Conservation (phyloP, 495 filamentous ascomycete genomes). For the Trichoderma asperelloides region DNA sequence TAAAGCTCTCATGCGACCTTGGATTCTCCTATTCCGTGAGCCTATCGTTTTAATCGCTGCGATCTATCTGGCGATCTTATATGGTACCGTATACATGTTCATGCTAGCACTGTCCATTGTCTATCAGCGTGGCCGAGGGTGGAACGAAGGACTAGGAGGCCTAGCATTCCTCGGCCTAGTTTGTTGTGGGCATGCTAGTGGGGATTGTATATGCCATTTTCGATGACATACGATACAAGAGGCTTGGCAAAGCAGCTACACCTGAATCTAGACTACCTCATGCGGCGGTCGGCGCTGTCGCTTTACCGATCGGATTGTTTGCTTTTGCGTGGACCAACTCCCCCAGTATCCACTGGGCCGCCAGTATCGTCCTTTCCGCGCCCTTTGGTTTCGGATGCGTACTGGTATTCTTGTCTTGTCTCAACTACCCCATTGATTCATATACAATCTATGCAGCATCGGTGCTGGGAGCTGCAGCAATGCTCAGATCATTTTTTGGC, state of each 20-base stretch:
- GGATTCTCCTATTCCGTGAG: constrained; percentile 62
- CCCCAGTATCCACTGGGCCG: constrained; percentile 56
- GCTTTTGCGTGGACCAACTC: constrained; percentile 65
- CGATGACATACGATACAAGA: constrained; percentile 48
- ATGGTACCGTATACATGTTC: constrained; percentile 71
- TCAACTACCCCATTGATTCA: constrained; percentile 64
- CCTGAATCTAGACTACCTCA: constrained; percentile 66
- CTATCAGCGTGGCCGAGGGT: constrained; percentile 56
- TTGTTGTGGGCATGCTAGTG: constrained; percentile 52
- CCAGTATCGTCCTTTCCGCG: constrained; percentile 52
- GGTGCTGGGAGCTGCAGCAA: constrained; percentile 58
- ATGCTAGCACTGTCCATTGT: constrained; percentile 72
- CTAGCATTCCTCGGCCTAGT: constrained; percentile 63
- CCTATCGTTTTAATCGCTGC: constrained; percentile 66
- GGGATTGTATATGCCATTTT: constrained; percentile 55
- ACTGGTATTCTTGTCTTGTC: constrained; percentile 53
- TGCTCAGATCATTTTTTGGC: constrained; percentile 48
- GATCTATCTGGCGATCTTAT: constrained; percentile 54
- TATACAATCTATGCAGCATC: constrained; percentile 68
- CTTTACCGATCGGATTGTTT: constrained; percentile 63
- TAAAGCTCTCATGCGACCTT: constrained; percentile 47
- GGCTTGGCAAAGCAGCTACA: constrained; percentile 45
- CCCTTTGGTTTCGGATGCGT: constrained; percentile 72
- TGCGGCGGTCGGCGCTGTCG: constrained; percentile 55
- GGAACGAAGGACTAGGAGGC: constrained; percentile 55